These are phyloP conservation scores for Mortierella sp. DNA, from an alignment of 371 early-diverging fungal species.

Conservation along the genomic window DNA sequence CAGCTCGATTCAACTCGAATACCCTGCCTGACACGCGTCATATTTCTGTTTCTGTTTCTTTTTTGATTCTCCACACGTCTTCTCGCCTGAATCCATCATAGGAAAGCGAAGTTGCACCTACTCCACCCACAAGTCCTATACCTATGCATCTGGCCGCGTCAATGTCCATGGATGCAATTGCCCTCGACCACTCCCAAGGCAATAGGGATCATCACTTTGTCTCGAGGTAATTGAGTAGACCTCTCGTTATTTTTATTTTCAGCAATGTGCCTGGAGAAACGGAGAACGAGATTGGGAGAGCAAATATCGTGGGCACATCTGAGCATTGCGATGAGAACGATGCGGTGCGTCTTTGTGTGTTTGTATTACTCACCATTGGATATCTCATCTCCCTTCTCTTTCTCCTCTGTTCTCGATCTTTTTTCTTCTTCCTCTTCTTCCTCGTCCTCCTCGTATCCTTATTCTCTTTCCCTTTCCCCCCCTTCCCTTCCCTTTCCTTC, in stretches of 20 bases:
- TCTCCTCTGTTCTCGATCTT: not conserved
- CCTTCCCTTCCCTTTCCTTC: not conserved
- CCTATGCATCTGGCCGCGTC: not conserved
- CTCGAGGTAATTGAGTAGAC: not conserved
- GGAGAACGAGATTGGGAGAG: not conserved
- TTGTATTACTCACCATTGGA: not conserved
- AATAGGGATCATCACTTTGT: not conserved
- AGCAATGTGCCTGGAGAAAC: not conserved
- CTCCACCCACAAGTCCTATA: not conserved
- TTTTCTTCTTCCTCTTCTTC: not conserved
- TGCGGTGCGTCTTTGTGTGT: not conserved
- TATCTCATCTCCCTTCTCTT: not conserved
- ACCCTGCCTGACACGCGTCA: constrained; percentile 9
- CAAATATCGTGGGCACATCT: not conserved
- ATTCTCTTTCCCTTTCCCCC: not conserved
- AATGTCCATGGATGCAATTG: constrained; percentile 5
- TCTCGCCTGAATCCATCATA: too few relatives aligned
- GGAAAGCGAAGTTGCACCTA: too few relatives aligned
- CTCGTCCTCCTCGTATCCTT: not conserved
- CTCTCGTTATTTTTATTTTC: not conserved
- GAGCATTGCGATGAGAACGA: not conserved
- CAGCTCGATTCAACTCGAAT: not conserved
- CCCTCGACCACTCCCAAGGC: constrained; percentile 2
- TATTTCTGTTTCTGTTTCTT: not conserved
- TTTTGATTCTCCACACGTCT: too few relatives aligned